Base-by-base conservation (phyloP, 2,329 filamentous ascomycete genomes). In the Ceratocystis ficicola region DNA sequence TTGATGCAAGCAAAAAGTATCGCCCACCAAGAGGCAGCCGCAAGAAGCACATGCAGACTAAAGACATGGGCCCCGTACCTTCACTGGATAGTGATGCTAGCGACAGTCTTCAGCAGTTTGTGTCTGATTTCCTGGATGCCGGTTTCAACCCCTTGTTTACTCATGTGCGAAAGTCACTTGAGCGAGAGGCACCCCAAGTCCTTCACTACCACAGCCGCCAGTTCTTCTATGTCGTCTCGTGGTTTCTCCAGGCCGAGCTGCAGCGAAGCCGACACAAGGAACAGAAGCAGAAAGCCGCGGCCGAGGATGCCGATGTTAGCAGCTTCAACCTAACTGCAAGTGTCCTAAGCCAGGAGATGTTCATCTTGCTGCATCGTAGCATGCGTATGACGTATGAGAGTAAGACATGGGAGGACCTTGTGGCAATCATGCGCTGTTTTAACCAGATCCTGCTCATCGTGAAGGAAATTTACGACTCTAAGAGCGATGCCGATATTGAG, bases 321-420 rank as follows among this genome's bases (percentile, higher is more conserved):
- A 90, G 85, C 69, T 99, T 94, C 76, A 89, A 88, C 61, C 82
- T 97, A 8, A 85, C 97, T 46, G 94, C 94, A 7, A 86, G 86
- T 52, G 93, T 96, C 2, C 81, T 99, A 70, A 95, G 93, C 70
- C 94, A 99, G 73, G 89, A 97, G 75, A 96, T 89, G 71, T 96
- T 99, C 71, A 88, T 97, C 69, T 86, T 90, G 1, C 76, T 99
- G 20, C 95, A 91, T 70, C 85, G 89, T 63, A 84, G 86, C 61
- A 90, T 99, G 80, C 88, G 93, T 69, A 82, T 83, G 65, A 84
- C 87, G 2, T 82, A 88, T 68, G 91, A 95, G 69, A 83, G 87
- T 71, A 96, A 96, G 73, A 85, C 86, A 68, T 96, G 92, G 92
- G 83, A 85, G 65, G 89, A 95, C 70, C 76, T 97, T 17, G 89